Base-by-base conservation (phyloP, 2,329 filamentous ascomycete species). In the Metarhizium brunneum region DNA sequence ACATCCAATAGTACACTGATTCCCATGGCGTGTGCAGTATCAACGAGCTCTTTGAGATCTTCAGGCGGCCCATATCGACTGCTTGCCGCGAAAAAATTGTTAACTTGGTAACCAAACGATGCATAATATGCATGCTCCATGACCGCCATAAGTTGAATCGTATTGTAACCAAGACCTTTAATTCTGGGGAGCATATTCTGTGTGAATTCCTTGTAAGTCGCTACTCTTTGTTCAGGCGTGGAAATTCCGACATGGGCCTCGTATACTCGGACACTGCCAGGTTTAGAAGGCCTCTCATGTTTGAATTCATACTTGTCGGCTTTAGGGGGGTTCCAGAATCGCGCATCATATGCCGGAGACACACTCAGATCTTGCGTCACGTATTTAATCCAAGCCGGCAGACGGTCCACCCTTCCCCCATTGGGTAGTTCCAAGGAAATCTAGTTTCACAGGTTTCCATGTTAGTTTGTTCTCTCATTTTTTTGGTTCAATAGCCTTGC, bases 71-170 rank as follows among this genome's bases (percentile, higher is more conserved):
- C 94, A 67, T 96, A 99, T 59, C 94, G 86, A 71, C 92, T 97
- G 72, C 92, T 96, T 13, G 92, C 92, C 32, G 94, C 94, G 65
- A 97, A 99, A 78, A 99, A 99, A 72, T 88, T 96, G 77, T 97
- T 99, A 74, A 99, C 84, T 72, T 99, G 94, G 71, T 99, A 99
- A 50, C 94, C 94, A 65, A 99, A 99, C 67, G 92, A 97, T 65
- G 94, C 94, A 70, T 99, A 99, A 78, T 99, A 99, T 52, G 94
- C 94, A 73, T 99, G 94, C 69, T 99, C 94, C 92, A 99, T 99
- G 67, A 99, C 81, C 49, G 94, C 94, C 94, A 99, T 99, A 60
- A 99, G 79, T 70, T 99, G 94, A 63, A 99, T 97, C 54, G 92
- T 88, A 68, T 99, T 97, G 77, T 99, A 99, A 45, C 92, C 94